Base-by-base conservation (phyloP, 1,284 basidiomycete genomes). In the Apiotrichum porosum region DNA sequence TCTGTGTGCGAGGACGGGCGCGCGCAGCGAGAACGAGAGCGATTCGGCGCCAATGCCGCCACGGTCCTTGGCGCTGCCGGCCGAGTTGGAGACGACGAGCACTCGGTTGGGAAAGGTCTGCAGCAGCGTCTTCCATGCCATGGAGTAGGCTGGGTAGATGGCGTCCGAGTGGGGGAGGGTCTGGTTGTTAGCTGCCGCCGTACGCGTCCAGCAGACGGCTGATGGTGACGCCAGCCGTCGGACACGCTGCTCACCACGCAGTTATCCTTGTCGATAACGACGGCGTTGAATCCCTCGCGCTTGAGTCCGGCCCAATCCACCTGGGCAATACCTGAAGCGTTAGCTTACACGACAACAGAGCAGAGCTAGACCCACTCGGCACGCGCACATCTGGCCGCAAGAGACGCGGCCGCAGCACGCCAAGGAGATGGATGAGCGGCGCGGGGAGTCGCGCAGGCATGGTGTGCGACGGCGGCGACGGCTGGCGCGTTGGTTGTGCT, bases 211-310 rank as follows among this genome's bases (percentile, higher is more conserved):
- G n/a, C n/a, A n/a, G n/a, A n/a, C n/a, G n/a, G n/a, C n/a, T 6
- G 26, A 28, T 28, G 26, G 26, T 28, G 52, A n/a, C n/a, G n/a
- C n/a, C n/a, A n/a, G n/a, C n/a, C n/a, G n/a, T n/a, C n/a, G 18
- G 17, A 19, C 26, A 28, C 21, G 36, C 12, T 18, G 74, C 83
- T 31, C 61, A 89, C 91, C 59, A 97, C 72, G 66, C 94, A 97
- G 61, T 98, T 97, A 70, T 98, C 94, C 75, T 97, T 97, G 80
- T 97, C 94, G 58, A 97, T 86, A 0, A 98, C 84, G 12, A 87
- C 85, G 28, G 86, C 91, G 38, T 84, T 81, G 62, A 90, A 92
- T 2, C 93, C 92, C 15, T 83, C 82, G 47, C 77, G 77, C 51
- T 80, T 79, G 32, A 97, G 76, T 14, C 83, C 83, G n/a, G 63